phyloP scores from a whole-genome alignment of 179 eudicot species.

The Gypsophila paniculata region DNA sequence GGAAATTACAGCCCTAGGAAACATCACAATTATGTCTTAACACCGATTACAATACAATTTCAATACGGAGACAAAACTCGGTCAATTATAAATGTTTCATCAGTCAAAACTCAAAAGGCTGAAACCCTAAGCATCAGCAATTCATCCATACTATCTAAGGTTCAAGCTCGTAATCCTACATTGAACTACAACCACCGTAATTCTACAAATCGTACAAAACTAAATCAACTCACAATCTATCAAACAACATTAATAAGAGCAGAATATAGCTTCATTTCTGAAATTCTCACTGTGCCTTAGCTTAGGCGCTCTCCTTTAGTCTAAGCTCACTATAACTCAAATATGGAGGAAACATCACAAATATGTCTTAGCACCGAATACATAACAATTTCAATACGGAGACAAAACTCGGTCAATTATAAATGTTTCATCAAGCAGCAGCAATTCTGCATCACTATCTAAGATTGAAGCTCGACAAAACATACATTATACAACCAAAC shows the following conservation, averaged over 20 bases:
- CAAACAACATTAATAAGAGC: background rate
- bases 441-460: background rate
- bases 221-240: background rate
- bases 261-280: background rate
- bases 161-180: constrained; percentile 1
- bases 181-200: background rate
- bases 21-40: background rate
- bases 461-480: background rate
- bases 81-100: too few species aligned
- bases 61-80: background rate
- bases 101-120: too few species aligned
- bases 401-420: too few species aligned
- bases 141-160: background rate
- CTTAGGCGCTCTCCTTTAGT: too few species aligned
- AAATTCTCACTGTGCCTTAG: too few species aligned
- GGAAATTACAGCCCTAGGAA: background rate
- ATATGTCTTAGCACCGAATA: background rate
- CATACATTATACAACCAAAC: background rate
- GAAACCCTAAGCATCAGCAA: too few species aligned
- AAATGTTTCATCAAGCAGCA: too few species aligned
- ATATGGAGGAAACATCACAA: constrained; percentile 4
- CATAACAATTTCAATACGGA: background rate
- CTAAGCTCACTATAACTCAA: too few species aligned
- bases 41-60: background rate
- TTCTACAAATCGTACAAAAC: background rate